Evolutionary conservation across 2,329 filamentous ascomycete species (phyloP), one percentile per base, ranked within the genome.

Genomic region (Penicillium sp.): DNA sequence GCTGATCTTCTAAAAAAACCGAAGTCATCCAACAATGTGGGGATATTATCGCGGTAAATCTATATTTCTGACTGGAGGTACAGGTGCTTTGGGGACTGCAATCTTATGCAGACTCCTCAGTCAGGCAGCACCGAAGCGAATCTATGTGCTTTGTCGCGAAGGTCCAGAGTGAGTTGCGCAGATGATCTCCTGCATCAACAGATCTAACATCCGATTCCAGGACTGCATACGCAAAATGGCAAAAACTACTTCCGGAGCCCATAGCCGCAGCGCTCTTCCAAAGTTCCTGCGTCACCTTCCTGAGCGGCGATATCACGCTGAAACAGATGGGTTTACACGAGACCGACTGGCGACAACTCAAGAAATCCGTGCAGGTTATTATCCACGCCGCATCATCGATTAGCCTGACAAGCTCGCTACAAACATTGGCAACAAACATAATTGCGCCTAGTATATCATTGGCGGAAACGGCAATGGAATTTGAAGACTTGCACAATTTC

Each of bases 371-470:
- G 15, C 20, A 58, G 8, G 53, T 64, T 20, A 54, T 65, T 18
- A 57, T 65, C 8, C 63, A 65, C 49, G 47, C 55, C 2, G 61
- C 63, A 7, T 65, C 63, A 5, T 48, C 55, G 1, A 57, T 52
- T 42, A 57, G 48, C 26, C 47, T 57, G 8, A 43, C 29, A 20
- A 4, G 33, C 14, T 29, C 51, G n/a, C 18, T 57, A 14, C 12
- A 25, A 4, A 41, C 29, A 12, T 6, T 54, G 1, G 26, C 26
- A 22, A 18, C 45, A 9, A n/a, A 18, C 4, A 51, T 57, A 12
- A 49, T 54, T 15, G 42, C 31, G 22, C 26, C 60, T 7, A 60
- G 42, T 9, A 45, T 56, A 11, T 46, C 14, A 12, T 14, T 65
- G 9, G 55, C 57, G 9, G 27, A 54, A 15, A 41, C 55, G 8